A percentile compares a stretch with the other conserved stretches of the same genome.
phyloP scores from a whole-genome alignment of 352 stramenopile genomes.

The Phytophthora vignae region DNA sequence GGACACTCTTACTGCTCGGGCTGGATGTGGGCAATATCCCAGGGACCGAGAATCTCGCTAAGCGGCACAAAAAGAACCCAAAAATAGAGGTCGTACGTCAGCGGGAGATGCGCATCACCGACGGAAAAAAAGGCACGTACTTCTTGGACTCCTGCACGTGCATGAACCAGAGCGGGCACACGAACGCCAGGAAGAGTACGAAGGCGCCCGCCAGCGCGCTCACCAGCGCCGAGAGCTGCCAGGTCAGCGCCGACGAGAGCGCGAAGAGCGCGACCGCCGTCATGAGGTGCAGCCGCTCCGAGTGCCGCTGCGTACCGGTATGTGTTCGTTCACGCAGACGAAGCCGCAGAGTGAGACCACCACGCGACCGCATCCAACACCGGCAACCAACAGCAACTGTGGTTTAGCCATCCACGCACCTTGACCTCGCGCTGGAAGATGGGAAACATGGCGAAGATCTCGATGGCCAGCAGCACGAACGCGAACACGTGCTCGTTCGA shows the following conservation, averaged over 20 bases:
- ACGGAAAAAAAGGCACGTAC: conserved; percentile 55
- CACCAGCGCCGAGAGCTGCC: conserved; percentile 71
- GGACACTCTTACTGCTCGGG: conserved; percentile 52
- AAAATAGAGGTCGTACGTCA: conserved; percentile 23
- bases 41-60: conserved; percentile 91
- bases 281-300: conserved; percentile 71
- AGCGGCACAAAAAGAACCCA: conserved; percentile 28
- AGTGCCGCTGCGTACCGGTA: conserved; percentile 49
- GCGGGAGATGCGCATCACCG: conserved; percentile 23
- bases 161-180: conserved; percentile 92
- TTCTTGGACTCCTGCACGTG: conserved; percentile 93
- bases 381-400: neutral
- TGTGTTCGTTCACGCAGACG: conserved; percentile 7
- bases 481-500: conserved; percentile 93
- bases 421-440: conserved; percentile 89
- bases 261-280: conserved; percentile 78
- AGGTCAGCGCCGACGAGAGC: conserved; percentile 77
- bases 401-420: conserved; percentile 36
- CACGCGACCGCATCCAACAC: conserved; percentile 1
- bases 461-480: conserved; percentile 92
- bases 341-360: conserved; percentile 10
- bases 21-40: conserved; percentile 91
- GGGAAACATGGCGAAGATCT: conserved; percentile 92
- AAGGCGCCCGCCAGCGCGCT: conserved; percentile 71
- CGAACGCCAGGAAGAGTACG: conserved; percentile 84